These are phyloP conservation scores for Psilocybe sp. DNA, from an alignment of 768 basidiomycete species.

Conservation along the genomic window DNA sequence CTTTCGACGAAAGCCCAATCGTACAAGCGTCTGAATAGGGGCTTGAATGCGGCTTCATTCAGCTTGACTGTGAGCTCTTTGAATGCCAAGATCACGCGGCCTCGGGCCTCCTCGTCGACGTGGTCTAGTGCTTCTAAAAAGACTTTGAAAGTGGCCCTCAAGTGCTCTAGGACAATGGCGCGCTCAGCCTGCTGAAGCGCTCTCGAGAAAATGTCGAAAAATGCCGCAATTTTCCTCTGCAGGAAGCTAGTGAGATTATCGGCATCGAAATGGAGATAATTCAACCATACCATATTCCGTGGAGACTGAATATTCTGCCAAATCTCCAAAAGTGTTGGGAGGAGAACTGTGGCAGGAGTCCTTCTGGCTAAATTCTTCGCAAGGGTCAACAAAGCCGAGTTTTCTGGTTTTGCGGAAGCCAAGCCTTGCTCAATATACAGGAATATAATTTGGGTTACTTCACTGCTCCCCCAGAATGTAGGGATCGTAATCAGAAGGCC, in stretches of 20 bases:
- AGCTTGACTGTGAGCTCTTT: constrained; percentile 88
- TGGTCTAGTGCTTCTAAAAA: constrained; percentile 79
- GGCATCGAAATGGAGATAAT: not conserved
- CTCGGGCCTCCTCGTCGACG: constrained; percentile 49
- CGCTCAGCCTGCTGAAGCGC: constrained; percentile 64
- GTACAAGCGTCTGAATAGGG: constrained; percentile 85
- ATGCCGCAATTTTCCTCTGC: constrained; percentile 41
- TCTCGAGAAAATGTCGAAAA: constrained; percentile 69
- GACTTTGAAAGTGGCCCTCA: constrained; percentile 69
- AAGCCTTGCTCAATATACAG: constrained; percentile 50
- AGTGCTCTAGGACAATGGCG: constrained; percentile 58
- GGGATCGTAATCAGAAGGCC: constrained; percentile 75
- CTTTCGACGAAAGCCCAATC: constrained; percentile 89
- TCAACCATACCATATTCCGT: constrained; percentile 30
- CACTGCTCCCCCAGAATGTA: constrained; percentile 71
- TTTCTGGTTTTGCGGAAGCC: constrained; percentile 28
- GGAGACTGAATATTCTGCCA: constrained; percentile 44
- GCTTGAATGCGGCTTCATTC: constrained; percentile 88
- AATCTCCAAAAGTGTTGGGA: constrained; percentile 60
- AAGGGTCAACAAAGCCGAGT: constrained; percentile 38
- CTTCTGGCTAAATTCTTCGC: constrained; percentile 70
- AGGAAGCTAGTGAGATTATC: constrained; percentile 1
- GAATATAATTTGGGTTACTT: constrained; percentile 53
- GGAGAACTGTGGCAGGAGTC: constrained; percentile 60
- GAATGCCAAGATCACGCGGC: constrained; percentile 66